Percentiles rank a stretch among this genome's conserved stretches.
These are phyloP conservation scores for Ophiostoma piceae DNA, from an alignment of 2,329 filamentous ascomycete genomes.

Conservation along the genomic window DNA sequence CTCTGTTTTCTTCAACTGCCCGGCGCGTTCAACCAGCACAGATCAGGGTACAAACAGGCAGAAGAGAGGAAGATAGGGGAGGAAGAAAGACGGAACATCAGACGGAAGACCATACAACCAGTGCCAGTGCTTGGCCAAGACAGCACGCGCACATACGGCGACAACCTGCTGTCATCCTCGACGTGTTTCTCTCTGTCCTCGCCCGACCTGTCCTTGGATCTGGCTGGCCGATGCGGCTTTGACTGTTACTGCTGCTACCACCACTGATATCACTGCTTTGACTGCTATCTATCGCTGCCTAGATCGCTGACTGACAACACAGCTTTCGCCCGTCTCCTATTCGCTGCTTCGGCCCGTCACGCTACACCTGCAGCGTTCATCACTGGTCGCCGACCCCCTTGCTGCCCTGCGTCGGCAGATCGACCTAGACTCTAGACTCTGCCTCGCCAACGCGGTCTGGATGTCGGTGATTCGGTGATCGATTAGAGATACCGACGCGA, in stretches of 20 bases:
- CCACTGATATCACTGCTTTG: not conserved
- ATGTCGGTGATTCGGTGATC: not conserved
- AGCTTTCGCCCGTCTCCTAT: slow-evolving; percentile 6
- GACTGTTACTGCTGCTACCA: not conserved
- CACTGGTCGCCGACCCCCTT: not conserved
- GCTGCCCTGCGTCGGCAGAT: slow-evolving; percentile 11
- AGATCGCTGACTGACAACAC: slow-evolving; percentile 12
- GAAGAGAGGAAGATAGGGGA: not conserved
- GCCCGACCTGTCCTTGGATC: not conserved
- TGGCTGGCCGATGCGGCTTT: not conserved
- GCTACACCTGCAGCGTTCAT: not conserved
- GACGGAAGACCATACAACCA: not conserved
- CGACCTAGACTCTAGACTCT: not conserved
- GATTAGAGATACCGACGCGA: not conserved
- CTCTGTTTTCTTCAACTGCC: not conserved
- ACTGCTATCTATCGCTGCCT: not conserved
- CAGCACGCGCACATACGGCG: slow-evolving; percentile 9
- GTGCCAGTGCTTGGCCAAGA: not conserved
- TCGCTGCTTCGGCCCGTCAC: not conserved
- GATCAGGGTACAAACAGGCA: not conserved
- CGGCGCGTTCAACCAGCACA: slow-evolving; percentile 13
- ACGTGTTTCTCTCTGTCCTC: slow-evolving; percentile 11
- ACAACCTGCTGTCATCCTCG: slow-evolving; percentile 10
- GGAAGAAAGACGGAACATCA: not conserved
- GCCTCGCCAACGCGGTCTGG: not conserved